Base-by-base conservation (phyloP, 2,329 filamentous ascomycete species). In the Trichophyton simii region DNA sequence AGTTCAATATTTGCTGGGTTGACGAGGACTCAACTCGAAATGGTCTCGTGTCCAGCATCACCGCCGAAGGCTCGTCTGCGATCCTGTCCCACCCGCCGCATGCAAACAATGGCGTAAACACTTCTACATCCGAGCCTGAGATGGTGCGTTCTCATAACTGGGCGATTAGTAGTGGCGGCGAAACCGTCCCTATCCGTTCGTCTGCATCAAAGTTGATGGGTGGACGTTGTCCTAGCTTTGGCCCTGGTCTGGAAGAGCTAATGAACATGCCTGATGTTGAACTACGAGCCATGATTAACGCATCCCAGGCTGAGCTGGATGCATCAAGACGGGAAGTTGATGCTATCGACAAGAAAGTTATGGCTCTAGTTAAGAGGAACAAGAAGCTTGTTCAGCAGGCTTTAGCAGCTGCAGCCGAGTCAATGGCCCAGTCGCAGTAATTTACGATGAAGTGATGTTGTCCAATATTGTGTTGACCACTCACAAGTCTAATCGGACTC, bases 271-370 rank as follows among this genome's bases (percentile, higher is more conserved):
- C 75, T 15, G 69, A 72, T 41, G 72, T 75, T 38, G 73, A 76
- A 42, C 66, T 78, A 25, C 70, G 72, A 46, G 66, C 69, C 13
- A 74, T 77, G 58, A 71, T 76, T 11, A 65, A 71, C 50, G 72
- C 71, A 54, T 75, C 75, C 3, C 74, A 77, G 31, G 82, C 85
- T 60, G 87, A 92, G 72, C 85, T 91, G 75, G 87, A 91, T 66
- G 78, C 78, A 8, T 82, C 91, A 66, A 84, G 86, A 72, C 80
- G 80, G 66, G 86, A 92, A 63, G 85, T 91, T 67, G 79, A 78
- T 60, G 62, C 69, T 3, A 68, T 76, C 41, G 76, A 78, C 64
- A 78, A 78, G 67, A 75, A 76, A 63, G 68, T 76, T 31, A 66
- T 65, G 25, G 73, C 71, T 9, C 64, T 76, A 25, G 70, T 76